Evolutionary conservation across 805 yeast species (phyloP), one percentile per base, ranked within the genome.

Genomic region (Lipomyces anomalus): DNA sequence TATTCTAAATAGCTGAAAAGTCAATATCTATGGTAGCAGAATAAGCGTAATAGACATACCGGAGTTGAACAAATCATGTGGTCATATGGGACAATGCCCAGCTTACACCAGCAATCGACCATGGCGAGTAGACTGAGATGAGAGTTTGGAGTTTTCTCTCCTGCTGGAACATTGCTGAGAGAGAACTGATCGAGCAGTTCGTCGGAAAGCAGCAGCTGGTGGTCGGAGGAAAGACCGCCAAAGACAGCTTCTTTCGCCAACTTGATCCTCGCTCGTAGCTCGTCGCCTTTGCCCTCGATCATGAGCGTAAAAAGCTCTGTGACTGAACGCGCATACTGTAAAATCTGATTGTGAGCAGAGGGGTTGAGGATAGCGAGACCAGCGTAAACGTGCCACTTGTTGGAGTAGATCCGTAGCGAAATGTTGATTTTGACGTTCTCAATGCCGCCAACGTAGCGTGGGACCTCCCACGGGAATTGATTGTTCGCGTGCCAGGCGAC

Each of bases 11-110:
- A 84, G 55, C 30, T 26, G 30, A 9, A 9, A 26, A 26, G 30
- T 26, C 30, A 13, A 26, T 9, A 26, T 26, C 30, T 9, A 9
- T 26, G 11, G 9, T 13, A 9, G 30, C 30, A n/a, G n/a, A n/a
- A n/a, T n/a, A n/a, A n/a, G n/a, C n/a, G n/a, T n/a, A n/a, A n/a
- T n/a, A n/a, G n/a, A 26, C 30, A 9, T 26, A 26, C 30, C 9
- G 98, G 98, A 0, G 98, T 92, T 1, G 96, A 85, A 61, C 97
- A 90, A 48, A 90, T 89, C 67, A 90, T 89, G 65, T 92, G 98
- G 63, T 90, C 96, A 61, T 92, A 90, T 3, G 98, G 98, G 29
- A 84, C 82, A 35, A 92, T 87, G 1, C 82, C 83, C 35, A 86
- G 67, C 52, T 80, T 80, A 58, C 75, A 77, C 98, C 98, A 92